Conservation (phyloP, 2,329 filamentous ascomycete genomes). For the Myriosclerotinia curreyana region DNA sequence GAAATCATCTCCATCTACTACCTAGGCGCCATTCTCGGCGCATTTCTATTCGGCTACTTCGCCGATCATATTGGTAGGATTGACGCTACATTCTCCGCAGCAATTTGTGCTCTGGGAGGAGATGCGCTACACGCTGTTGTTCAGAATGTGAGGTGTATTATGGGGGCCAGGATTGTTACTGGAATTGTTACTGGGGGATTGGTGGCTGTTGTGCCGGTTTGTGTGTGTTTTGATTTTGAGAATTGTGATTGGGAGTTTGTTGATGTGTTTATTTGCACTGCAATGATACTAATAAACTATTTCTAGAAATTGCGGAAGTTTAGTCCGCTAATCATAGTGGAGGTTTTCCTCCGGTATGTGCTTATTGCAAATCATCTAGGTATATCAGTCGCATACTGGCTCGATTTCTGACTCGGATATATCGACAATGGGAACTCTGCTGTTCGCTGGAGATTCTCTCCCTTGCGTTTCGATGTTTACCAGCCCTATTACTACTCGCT, state of each 20-base stretch:
- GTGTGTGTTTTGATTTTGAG: background rate
- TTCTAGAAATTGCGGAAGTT: slow-evolving; percentile 32
- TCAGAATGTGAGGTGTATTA: slow-evolving; percentile 37
- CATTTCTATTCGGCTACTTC: slow-evolving; percentile 44
- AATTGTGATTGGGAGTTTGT: background rate
- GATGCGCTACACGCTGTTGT: slow-evolving; percentile 31
- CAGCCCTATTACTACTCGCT: slow-evolving; percentile 43
- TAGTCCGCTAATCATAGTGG: slow-evolving; percentile 36
- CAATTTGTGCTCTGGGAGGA: slow-evolving; percentile 38
- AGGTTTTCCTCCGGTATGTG: slow-evolving; percentile 36
- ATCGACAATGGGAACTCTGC: slow-evolving; percentile 27
- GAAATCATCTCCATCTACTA: slow-evolving; percentile 31
- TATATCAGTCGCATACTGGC: slow-evolving; percentile 38
- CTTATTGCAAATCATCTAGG: slow-evolving; percentile 38
- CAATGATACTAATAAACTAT: background rate
- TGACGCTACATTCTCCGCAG: slow-evolving; percentile 48
- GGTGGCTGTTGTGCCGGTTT: slow-evolving; percentile 37
- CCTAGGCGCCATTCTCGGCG: slow-evolving; percentile 36
- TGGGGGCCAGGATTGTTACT: slow-evolving; percentile 37
- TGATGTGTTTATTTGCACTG: background rate
- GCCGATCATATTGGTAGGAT: slow-evolving; percentile 54
- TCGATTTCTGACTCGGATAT: slow-evolving; percentile 43
- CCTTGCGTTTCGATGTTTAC: slow-evolving; percentile 41
- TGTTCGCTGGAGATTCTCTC: slow-evolving; percentile 38
- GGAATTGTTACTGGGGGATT: slow-evolving; percentile 39